Evolutionary conservation across 2,329 filamentous ascomycete genomes (phyloP), one percentile per base, ranked within the genome.

Genomic region (Paecilomyces variotii): DNA sequence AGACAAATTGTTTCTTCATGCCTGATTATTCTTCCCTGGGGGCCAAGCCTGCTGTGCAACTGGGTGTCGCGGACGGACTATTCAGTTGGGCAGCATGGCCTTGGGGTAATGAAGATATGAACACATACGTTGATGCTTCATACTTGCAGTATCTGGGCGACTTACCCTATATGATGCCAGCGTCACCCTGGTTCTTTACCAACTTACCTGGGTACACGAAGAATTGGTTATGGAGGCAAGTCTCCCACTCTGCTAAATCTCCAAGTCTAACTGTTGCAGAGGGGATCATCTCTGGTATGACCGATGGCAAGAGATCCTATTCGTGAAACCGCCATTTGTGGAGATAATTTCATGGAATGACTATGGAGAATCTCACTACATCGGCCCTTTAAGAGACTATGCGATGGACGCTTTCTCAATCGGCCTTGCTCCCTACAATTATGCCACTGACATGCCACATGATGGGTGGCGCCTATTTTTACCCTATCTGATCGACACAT

Each of bases 271-370:
- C 35, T 39, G n/a, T 39, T n/a, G 5, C 35, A 39, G 35, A 14
- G 35, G 35, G 1, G 35, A 39, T 14, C 14, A 39, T n/a, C 35
- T 39, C n/a, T 39, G 35, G 39, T 45, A 45, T 7, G 39, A 45
- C 12, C n/a, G 39, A 45, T 45, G 39, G 39, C 39, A 45, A 45
- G 39, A 45, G 12, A 45, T 45, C 9, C 39, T 45, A n/a, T 45
- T 19, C 39, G 6, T 45, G 5, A 19, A 45, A 45, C 39, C 39
- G 5, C 39, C 39, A 7, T 45, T 26, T 27, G 27, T 51, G 19
- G 57, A 81, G 70, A 81, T 84, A 51, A 78, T 84, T 53, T 81
- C 80, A 19, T 85, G 82, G 82, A 85, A 85, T 62, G 83, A 86
- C 65, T 85, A 78, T 60, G 83, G 83, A 34, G 83, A 86, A 67